Base-by-base conservation (phyloP, 129 eudicot genomes). In the Saposhnikovia divaricata region DNA sequence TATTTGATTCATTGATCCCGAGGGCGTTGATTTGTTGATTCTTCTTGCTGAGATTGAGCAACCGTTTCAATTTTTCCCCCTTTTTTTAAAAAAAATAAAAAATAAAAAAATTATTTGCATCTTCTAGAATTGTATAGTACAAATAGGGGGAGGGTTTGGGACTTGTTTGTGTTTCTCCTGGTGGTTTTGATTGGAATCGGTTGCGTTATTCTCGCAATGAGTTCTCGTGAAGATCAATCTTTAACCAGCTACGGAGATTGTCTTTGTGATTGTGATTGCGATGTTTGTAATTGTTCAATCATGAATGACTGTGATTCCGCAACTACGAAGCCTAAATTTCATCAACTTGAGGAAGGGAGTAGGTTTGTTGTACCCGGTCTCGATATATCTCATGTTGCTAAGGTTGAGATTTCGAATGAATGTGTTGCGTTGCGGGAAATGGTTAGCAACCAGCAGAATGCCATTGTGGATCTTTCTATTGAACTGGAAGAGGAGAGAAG, bases 401-500 rank as follows among this genome's bases (percentile, higher is more conserved):
- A 89, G 77, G 91, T 95, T 28, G 96, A 92, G 70, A 85, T 95
- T 5, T 96, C 84, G 77, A 95, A 90, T 72, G 98, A 95, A 79
- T 84, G 96, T 77, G 82, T 44, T 37, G 91, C 81, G 8, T 79
- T 94, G 80, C 90, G 96, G 40, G 97, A 94, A 80, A 91, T 87
- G 88, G 98, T 91, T 39, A 57, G 73, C 82, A 89, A 78, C 82
- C 98, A 91, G 76, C 98, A 91, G 80, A 83, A 68, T 34, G 86
- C 89, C 2, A 90, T 94, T 55, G 87, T 88, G 83, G 97, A 91
- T 55, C 88, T 94, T 43, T 81, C 83, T 40, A 11, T 76, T 28
- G 98, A 94, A 68, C 77, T 94, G 80, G 98, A 94, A 23, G 97
- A 94, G 82, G 98, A 91, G 80, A 83, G 98, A 47, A 89, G 89